Conservation (phyloP, 2,329 filamentous ascomycete genomes). For the Massarina eburnea region DNA sequence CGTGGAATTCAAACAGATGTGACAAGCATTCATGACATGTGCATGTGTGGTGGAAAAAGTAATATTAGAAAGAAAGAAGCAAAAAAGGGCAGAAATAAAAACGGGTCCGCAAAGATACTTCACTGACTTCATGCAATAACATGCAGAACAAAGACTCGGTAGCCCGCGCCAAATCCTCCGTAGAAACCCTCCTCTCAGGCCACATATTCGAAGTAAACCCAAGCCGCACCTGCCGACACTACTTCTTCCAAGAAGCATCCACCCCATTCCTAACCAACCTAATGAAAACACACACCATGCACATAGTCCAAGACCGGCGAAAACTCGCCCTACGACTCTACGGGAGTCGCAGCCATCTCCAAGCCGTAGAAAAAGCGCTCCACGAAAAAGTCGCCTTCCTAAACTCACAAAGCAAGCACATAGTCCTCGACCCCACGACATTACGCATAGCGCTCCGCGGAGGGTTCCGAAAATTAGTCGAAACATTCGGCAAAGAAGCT, state of each 20-base stretch:
- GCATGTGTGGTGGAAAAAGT: too few relatives aligned
- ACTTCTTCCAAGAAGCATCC: not conserved
- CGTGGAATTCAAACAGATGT: too few relatives aligned
- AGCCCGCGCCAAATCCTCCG: not conserved
- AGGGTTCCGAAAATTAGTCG: conserved; percentile 14
- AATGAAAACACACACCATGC: not conserved
- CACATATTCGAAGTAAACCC: not conserved
- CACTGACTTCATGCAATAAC: too few relatives aligned
- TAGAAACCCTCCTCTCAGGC: not conserved
- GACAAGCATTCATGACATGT: too few relatives aligned
- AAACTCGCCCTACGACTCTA: not conserved
- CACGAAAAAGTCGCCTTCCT: not conserved
- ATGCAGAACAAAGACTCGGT: not conserved
- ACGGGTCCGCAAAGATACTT: too few relatives aligned
- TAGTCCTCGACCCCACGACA: not conserved
- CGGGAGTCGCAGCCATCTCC: not conserved
- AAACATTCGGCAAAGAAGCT: conserved; percentile 15
- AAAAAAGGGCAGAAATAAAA: too few relatives aligned
- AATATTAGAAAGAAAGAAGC: too few relatives aligned
- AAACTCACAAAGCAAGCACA: not conserved
- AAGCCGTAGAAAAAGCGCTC: not conserved
- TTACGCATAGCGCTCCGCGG: conserved; percentile 10
- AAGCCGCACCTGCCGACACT: not conserved
- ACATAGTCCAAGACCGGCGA: not conserved
- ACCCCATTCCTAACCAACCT: not conserved